Percentiles rank a stretch among this genome's conserved stretches.
These are phyloP conservation scores for Cyclotella baltica DNA, from an alignment of 108 stramenopile species.

Conservation along the genomic window DNA sequence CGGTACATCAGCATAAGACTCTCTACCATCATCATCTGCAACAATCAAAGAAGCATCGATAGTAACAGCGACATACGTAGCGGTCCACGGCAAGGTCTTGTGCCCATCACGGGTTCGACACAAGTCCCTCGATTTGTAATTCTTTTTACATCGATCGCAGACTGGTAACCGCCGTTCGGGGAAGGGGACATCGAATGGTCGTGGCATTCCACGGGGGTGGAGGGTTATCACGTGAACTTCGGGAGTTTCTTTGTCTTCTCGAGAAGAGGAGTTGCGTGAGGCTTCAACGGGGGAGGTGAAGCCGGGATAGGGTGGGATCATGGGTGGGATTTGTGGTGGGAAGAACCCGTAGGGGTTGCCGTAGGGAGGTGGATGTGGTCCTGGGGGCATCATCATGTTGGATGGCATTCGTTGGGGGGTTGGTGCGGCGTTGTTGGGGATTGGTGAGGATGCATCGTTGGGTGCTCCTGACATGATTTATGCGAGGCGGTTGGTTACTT, in stretches of 20 bases:
- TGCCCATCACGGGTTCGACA: constrained; percentile 84
- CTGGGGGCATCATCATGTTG: too few relatives aligned
- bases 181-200: constrained; percentile 80
- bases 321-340: too few relatives aligned
- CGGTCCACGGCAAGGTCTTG: constrained; percentile 78
- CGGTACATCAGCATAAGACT: constrained; percentile 22
- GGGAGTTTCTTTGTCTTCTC: constrained; percentile 10
- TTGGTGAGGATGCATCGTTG: too few relatives aligned
- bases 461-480: too few relatives aligned
- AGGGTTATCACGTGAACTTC: constrained; percentile 31
- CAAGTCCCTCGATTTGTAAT: constrained; percentile 84
- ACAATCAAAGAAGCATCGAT: constrained; percentile 59
- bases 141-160: constrained; percentile 88
- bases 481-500: too few relatives aligned
- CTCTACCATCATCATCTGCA: constrained; percentile 12
- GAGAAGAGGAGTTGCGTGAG: too few relatives aligned
- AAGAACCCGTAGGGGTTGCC: too few relatives aligned
- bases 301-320: too few relatives aligned
- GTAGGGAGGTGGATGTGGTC: too few relatives aligned
- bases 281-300: too few relatives aligned
- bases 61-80: constrained; percentile 83
- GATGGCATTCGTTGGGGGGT: too few relatives aligned
- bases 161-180: constrained; percentile 82
- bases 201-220: constrained; percentile 78
- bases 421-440: too few relatives aligned